Base-by-base conservation (phyloP, 345 rosid species). In the Excoecaria agallocha region DNA sequence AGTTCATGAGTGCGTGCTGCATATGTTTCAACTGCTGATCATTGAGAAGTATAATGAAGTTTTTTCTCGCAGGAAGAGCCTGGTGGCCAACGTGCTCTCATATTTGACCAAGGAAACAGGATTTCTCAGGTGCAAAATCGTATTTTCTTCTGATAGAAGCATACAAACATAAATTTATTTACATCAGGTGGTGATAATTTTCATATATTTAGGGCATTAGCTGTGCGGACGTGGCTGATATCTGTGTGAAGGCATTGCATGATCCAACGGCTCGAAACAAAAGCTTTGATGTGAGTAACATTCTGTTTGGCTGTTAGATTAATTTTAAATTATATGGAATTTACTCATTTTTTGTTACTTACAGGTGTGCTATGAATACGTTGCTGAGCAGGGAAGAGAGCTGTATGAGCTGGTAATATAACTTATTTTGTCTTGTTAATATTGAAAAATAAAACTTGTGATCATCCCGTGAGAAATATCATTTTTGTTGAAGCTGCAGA, bases 51-150 rank as follows among this genome's bases (percentile, higher is more conserved):
- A 39, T 55, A 22, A 69, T 58, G 30, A 41, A 52, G 48, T 30
- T 58, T 65, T n/a, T 20, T 66, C 58, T 80, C 70, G 72, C 90
- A 94, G 98, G 98, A 91, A 85, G 97, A 92, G 78, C 98, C 97
- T 10, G 97, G 97, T 3, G 98, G 98, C 17, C 98, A 94, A 80
- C 91, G 94, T 57, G 97, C 98, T 63, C 93, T 94, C 52, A 87
- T 95, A 82, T 95, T 92, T 75, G 97, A 95, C 79, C 97, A 90
- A 85, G 98, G 98, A 81, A 92, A 92, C 85, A 85, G 94, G 86
- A 92, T 92, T 71, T 87, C 92, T 64, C 96, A 95, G 94, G 97
- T 92, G 30, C 73, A 57, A 67, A 73, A 50, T n/a, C 24, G n/a
- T 8, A 58, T 45, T 43, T 30, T 35, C 1, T 9, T 49, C 10